phyloP scores from a whole-genome alignment of 1,284 basidiomycete species.

The Crepidotus sp. region DNA sequence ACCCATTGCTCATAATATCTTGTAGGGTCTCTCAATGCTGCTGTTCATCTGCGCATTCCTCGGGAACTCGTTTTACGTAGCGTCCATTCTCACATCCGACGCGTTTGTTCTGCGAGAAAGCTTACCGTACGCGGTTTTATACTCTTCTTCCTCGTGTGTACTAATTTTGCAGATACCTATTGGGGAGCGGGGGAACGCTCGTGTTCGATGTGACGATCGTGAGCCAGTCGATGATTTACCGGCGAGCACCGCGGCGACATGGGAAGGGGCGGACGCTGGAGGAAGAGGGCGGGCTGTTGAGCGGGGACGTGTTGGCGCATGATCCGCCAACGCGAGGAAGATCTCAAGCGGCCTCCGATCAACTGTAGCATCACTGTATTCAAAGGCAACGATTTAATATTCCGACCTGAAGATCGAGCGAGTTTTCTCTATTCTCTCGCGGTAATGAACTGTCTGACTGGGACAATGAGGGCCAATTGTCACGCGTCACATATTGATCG shows the following conservation, averaged over 20 bases:
- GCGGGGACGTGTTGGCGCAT: slow-evolving; percentile 26
- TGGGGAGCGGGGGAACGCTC: slow-evolving; percentile 84
- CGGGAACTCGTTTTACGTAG: slow-evolving; percentile 85
- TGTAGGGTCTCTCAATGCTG: slow-evolving; percentile 80
- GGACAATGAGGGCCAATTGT: too few relatives aligned
- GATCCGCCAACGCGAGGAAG: not conserved
- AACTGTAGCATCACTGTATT: slow-evolving; percentile 3
- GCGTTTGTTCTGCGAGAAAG: slow-evolving; percentile 49
- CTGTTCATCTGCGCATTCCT: slow-evolving; percentile 88
- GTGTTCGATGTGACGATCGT: slow-evolving; percentile 84
- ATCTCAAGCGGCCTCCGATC: not conserved
- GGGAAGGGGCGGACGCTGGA: slow-evolving; percentile 9
- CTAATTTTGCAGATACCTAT: slow-evolving; percentile 51
- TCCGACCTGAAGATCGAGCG: too few relatives aligned
- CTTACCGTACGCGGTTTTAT: slow-evolving; percentile 55
- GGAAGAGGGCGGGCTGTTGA: slow-evolving; percentile 32
- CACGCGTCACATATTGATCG: too few relatives aligned
- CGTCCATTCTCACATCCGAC: slow-evolving; percentile 70
- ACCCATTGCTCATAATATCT: slow-evolving; percentile 3
- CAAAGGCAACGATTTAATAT: too few relatives aligned
- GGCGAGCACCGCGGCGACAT: slow-evolving; percentile 17
- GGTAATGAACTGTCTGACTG: too few relatives aligned
- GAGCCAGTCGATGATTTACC: slow-evolving; percentile 43
- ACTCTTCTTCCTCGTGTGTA: slow-evolving; percentile 5
- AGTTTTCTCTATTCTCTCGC: too few relatives aligned